A percentile compares a stretch with the other conserved stretches of the same genome.
phyloP scores from a whole-genome alignment of 2,329 filamentous ascomycete species.

The Juglanconis juglandina region DNA sequence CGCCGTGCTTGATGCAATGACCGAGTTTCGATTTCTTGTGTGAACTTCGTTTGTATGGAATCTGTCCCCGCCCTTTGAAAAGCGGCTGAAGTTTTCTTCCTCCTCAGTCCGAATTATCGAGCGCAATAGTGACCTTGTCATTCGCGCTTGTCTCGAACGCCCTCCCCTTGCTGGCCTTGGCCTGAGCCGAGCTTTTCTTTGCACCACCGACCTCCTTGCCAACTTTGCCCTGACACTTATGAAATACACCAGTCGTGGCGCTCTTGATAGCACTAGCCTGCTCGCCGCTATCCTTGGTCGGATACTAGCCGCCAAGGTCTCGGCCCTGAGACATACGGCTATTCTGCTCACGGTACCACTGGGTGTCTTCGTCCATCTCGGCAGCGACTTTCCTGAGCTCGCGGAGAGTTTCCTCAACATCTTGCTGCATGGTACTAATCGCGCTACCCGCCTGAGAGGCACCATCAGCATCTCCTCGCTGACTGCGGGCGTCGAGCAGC shows the following conservation, averaged over 20 bases:
- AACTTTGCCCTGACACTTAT: not conserved
- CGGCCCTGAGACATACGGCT: conserved; percentile 30
- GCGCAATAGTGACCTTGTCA: not conserved
- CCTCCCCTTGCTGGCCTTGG: not conserved
- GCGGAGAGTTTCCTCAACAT: conserved; percentile 33
- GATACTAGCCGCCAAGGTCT: conserved; percentile 27
- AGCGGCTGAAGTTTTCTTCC: not conserved
- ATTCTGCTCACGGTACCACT: conserved; percentile 46
- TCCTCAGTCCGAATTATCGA: not conserved
- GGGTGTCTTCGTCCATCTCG: conserved; percentile 44
- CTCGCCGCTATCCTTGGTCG: conserved; percentile 28
- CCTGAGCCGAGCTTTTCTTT: not conserved
- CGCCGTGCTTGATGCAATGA: conserved; percentile 18
- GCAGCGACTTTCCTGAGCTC: conserved; percentile 41
- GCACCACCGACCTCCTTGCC: not conserved
- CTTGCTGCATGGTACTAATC: conserved; percentile 27
- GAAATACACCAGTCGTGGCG: not conserved
- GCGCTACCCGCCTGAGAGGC: conserved; percentile 48
- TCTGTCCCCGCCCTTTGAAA: not conserved
- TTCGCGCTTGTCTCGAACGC: not conserved
- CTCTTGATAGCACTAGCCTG: not conserved
- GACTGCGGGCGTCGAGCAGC: conserved; percentile 1
- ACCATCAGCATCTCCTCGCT: conserved; percentile 19
- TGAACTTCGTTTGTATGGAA: not conserved
- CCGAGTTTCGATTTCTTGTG: not conserved